Conservation (phyloP, 164 flowering plant genomes). For the Piper longum region DNA sequence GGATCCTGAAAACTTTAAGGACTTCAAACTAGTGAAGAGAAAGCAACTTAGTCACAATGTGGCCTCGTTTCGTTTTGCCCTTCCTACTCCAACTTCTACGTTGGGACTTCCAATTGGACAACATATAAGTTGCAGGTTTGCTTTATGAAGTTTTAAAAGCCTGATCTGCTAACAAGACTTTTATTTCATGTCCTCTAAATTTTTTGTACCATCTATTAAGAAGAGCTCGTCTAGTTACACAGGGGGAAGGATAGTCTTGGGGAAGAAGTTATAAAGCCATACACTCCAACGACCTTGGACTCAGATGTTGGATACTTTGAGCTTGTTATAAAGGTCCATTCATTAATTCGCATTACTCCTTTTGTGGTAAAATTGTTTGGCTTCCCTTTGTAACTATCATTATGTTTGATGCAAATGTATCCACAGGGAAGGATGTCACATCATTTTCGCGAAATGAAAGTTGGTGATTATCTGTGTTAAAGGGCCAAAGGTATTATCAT, state of each 20-base stretch:
- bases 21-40: slow-evolving; percentile 71
- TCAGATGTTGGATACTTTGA: slow-evolving; percentile 91
- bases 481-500: slow-evolving; percentile 75
- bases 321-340: slow-evolving; percentile 76
- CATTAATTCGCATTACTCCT: background rate
- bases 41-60: slow-evolving; percentile 89
- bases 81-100: slow-evolving; percentile 72
- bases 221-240: slow-evolving; percentile 2
- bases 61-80: slow-evolving; percentile 74
- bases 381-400: background rate
- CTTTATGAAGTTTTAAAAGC: background rate
- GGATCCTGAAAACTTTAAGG: slow-evolving; percentile 74
- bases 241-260: slow-evolving; percentile 91
- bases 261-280: slow-evolving; percentile 88
- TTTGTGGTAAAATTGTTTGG: background rate
- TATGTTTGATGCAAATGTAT: slow-evolving; percentile 52
- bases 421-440: slow-evolving; percentile 99
- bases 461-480: slow-evolving; percentile 77
- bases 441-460: slow-evolving; percentile 95
- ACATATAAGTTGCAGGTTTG: slow-evolving; percentile 86
- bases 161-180: background rate
- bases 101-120: slow-evolving; percentile 98
- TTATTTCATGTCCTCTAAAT: too few species aligned
- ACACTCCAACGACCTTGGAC: slow-evolving; percentile 95
- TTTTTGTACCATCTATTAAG: too few species aligned